Evolutionary conservation across 495 filamentous ascomycete species (phyloP).

Genomic region (Podospora conica): DNA sequence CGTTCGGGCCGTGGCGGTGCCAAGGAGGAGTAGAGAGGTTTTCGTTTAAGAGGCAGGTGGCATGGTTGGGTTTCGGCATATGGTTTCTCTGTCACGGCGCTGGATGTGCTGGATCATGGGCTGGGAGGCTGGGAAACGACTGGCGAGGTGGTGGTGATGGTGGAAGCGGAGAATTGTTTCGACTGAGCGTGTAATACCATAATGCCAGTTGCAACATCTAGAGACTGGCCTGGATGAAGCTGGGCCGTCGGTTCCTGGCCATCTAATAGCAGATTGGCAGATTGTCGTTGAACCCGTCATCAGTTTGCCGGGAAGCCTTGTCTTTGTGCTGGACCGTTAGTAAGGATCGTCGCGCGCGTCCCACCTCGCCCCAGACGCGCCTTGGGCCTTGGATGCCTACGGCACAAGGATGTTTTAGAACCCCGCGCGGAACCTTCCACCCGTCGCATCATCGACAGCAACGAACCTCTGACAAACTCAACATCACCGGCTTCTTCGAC

Average conservation of each 20-base stretch:
- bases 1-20: constrained; percentile 77
- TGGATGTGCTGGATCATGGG: neutral
- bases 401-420: neutral
- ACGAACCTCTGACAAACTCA: neutral
- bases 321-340: neutral
- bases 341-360: neutral
- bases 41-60: neutral
- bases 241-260: neutral
- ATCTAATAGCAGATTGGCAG: neutral
- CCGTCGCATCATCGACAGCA: neutral
- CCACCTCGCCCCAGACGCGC: neutral
- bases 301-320: neutral
- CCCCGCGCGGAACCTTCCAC: neutral
- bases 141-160: neutral
- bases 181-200: neutral
- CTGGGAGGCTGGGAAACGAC: neutral
- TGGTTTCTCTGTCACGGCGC: neutral
- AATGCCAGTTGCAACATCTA: neutral
- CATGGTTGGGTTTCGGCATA: neutral
- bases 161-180: neutral
- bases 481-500: no score
- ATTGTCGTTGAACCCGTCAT: neutral
- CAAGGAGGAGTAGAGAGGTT: constrained; percentile 71
- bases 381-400: neutral
- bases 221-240: neutral